A percentile compares a stretch with the other conserved stretches of the same genome.
These are phyloP conservation scores for Pigoraptor vietnamica DNA, from an alignment of 78 protist species.

Conservation along the genomic window DNA sequence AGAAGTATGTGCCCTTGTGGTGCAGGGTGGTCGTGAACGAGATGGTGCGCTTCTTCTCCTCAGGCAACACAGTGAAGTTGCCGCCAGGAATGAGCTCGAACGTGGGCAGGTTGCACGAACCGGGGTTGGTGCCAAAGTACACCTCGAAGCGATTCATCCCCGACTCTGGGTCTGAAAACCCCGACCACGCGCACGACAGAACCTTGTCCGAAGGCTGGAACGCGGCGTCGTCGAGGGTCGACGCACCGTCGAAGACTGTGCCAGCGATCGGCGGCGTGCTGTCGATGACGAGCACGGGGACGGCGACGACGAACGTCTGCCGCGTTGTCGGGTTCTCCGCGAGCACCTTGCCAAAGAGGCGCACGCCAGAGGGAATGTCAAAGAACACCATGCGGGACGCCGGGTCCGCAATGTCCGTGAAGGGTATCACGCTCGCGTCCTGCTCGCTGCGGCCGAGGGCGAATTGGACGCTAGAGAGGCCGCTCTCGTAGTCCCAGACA, in stretches of 20 bases:
- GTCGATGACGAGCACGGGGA: neutral
- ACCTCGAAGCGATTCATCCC: neutral
- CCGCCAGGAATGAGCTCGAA: neutral
- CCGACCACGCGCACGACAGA: neutral
- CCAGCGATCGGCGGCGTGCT: neutral
- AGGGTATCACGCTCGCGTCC: neutral
- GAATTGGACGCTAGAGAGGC: neutral
- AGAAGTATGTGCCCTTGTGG: neutral
- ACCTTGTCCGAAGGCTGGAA: neutral
- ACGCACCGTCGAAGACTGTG: neutral
- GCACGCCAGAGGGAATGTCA: neutral
- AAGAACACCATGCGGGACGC: neutral
- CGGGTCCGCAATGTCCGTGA: neutral
- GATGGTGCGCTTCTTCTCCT: neutral
- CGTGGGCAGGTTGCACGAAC: neutral
- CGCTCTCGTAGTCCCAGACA: neutral
- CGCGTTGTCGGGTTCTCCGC: neutral
- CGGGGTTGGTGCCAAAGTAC: neutral
- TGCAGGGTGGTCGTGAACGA: neutral
- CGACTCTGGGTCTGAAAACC: neutral
- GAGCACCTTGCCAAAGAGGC: neutral
- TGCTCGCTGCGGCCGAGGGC: neutral
- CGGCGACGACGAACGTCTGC: neutral
- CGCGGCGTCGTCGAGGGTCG: neutral
- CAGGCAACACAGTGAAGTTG: neutral